phyloP scores from a whole-genome alignment of 768 basidiomycete species.

The Pleurotus platypus region DNA sequence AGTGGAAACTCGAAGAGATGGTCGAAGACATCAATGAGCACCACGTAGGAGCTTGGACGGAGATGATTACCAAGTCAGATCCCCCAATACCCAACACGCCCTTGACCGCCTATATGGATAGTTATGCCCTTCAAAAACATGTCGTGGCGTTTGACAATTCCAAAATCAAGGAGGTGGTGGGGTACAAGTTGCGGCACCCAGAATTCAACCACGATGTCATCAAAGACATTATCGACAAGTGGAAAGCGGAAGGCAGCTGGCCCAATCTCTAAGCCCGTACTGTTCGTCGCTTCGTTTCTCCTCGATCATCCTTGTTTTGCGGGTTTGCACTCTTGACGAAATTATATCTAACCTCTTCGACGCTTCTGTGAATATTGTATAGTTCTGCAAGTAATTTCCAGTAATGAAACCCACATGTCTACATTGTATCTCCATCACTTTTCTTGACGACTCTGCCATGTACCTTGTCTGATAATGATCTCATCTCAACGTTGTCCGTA shows the following conservation, averaged over 20 bases:
- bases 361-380: conserved; percentile 1
- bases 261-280: conserved; percentile 28
- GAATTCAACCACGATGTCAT: conserved; percentile 58
- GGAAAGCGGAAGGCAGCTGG: conserved; percentile 70
- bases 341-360: neutral
- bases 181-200: conserved; percentile 64
- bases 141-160: conserved; percentile 62
- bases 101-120: conserved; percentile 77
- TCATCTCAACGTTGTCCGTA: neutral
- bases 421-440: neutral
- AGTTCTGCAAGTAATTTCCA: conserved; percentile 1
- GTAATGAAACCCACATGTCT: neutral
- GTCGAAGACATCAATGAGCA: conserved; percentile 85
- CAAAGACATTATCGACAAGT: conserved; percentile 72
- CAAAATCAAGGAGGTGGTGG: conserved; percentile 73
- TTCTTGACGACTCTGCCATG: neutral
- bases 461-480: neutral
- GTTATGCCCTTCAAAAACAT: conserved; percentile 67
- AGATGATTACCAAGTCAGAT: conserved; percentile 70
- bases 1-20: conserved; percentile 63
- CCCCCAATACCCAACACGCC: conserved; percentile 73
- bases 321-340: neutral
- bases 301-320: neutral
- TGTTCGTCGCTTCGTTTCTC: neutral
- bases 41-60: conserved; percentile 78